Percentiles rank a stretch among this genome's conserved stretches.
These are phyloP conservation scores for Nemania bipapillata DNA, from an alignment of 2,329 filamentous ascomycete genomes.

Conservation along the genomic window DNA sequence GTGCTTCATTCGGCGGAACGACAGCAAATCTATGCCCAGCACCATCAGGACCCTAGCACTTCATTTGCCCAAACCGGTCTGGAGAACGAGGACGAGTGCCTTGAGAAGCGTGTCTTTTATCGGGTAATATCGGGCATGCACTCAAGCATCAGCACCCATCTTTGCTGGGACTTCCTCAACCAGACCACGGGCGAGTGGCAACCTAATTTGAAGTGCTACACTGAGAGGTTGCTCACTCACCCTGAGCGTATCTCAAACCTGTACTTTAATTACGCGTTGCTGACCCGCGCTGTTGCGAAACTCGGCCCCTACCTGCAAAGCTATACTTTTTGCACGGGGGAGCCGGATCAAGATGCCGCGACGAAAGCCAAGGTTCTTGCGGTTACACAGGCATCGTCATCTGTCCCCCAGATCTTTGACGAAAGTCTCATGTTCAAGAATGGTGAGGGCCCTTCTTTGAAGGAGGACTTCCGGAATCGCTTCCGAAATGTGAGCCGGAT, in stretches of 20 bases:
- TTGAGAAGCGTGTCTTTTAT: conserved; percentile 99
- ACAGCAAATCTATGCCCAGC: conserved; percentile 70
- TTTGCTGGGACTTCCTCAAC: conserved; percentile 96
- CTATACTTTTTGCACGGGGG: conserved; percentile 93
- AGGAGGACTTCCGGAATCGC: conserved; percentile 96
- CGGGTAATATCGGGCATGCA: conserved; percentile 97
- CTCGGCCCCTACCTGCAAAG: conserved; percentile 80
- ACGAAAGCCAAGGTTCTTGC: conserved; percentile 85
- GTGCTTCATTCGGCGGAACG: conserved; percentile 69
- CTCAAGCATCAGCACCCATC: conserved; percentile 92
- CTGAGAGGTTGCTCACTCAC: conserved; percentile 80
- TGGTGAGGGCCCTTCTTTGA: conserved; percentile 78
- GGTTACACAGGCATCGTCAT: conserved; percentile 76
- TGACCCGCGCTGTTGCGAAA: conserved; percentile 91
- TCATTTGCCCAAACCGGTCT: conserved; percentile 72
- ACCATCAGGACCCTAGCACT: conserved; percentile 65
- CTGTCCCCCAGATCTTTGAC: conserved; percentile 85
- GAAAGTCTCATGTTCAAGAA: conserved; percentile 94
- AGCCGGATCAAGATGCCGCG: conserved; percentile 77
- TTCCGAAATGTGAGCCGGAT: conserved; percentile 96
- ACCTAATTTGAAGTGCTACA: conserved; percentile 90
- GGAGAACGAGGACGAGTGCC: conserved; percentile 87
- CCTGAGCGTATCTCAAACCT: conserved; percentile 95
- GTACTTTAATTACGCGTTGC: conserved; percentile 98
- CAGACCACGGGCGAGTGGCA: conserved; percentile 94